Base-by-base conservation (phyloP, 2,329 filamentous ascomycete genomes). In the Colletotrichum limetticola region DNA sequence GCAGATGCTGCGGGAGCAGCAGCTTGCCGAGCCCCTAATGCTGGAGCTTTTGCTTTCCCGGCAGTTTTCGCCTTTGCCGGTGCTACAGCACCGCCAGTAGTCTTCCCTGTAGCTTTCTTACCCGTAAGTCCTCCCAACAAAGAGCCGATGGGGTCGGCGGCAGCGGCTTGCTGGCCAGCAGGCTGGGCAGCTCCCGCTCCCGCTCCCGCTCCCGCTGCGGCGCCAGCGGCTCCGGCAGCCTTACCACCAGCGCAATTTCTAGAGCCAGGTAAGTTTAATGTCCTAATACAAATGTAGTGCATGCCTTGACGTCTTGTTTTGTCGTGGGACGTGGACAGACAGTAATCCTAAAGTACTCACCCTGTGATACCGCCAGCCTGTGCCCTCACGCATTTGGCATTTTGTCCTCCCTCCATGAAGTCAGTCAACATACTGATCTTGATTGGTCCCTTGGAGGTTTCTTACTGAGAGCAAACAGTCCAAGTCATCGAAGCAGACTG, bases 351-450 rank as follows among this genome's bases (percentile, higher is more conserved):
- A 35, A 35, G 32, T 35, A 49, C 70, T 16, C 35, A 72, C 70
- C 70, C 70, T 5, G 66, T 58, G 12, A 72, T 32, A 22, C 59
- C 70, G 5, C 66, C 66, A 12, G 66, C 66, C 26, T 72, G 70
- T 46, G 70, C 70, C 19, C 70, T 72, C 8, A 64, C 46, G 16
- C 70, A 72, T 28, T 72, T 72, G 24, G 70, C 70, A 60, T 72
- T 72, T 35, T 68, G 65, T 12, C 60, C 66, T 5, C 66, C 66
- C 66, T 69, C n/a, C 2, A 2, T 7, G 8, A 42, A 6, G 2
- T 11, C 7, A 28, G 66, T 69, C 16, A 72, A 55, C 24, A 12
- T 52, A 4, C 3, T 12, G 19, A 28, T 2, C 8, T 7, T 22
- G 6, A 16, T 12, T 14, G 4, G 16, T 4, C 1, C 11, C 7